Conservation (phyloP, 495 filamentous ascomycete species). For the Talaromyces proteolyticus region DNA sequence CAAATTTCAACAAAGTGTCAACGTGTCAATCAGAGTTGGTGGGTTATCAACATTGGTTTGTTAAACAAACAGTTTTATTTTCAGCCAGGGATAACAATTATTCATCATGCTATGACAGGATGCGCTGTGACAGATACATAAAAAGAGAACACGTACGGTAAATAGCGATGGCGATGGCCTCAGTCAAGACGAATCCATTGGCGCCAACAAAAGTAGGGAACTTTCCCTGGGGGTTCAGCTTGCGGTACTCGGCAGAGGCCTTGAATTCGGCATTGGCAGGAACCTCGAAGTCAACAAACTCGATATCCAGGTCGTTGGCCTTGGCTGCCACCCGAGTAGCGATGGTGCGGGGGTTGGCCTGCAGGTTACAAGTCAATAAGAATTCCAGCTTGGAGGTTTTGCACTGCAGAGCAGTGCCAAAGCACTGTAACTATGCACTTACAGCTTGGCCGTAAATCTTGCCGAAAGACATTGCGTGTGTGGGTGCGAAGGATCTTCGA, state of each 20-base stretch:
- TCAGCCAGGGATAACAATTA: conserved; percentile 99
- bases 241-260: conserved; percentile 64
- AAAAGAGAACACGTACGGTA: conserved; percentile 68
- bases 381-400: conserved; percentile 3
- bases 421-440: conserved; percentile 28
- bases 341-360: conserved; percentile 89
- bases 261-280: conserved; percentile 27
- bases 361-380: conserved; percentile 15
- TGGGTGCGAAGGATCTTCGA: conserved; percentile 4
- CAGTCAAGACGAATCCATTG: conserved; percentile 84
- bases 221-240: conserved; percentile 82
- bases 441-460: conserved; percentile 89
- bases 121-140: conserved; percentile 2
- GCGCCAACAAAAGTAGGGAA: conserved; percentile 87
- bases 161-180: conserved; percentile 92
- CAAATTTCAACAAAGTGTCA: conserved; percentile 22
- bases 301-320: conserved; percentile 87
- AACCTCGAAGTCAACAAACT: conserved; percentile 65
- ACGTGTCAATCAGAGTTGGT: conserved; percentile 51
- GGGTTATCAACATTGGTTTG: conserved; percentile 60
- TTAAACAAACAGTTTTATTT: conserved; percentile 32
- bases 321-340: conserved; percentile 87
- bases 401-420: neutral
- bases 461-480: conserved; percentile 83
- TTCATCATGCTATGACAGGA: conserved; percentile 65